These are phyloP conservation scores for Colletotrichum sp. DNA, from an alignment of 2,329 filamentous ascomycete genomes.

Conservation along the genomic window DNA sequence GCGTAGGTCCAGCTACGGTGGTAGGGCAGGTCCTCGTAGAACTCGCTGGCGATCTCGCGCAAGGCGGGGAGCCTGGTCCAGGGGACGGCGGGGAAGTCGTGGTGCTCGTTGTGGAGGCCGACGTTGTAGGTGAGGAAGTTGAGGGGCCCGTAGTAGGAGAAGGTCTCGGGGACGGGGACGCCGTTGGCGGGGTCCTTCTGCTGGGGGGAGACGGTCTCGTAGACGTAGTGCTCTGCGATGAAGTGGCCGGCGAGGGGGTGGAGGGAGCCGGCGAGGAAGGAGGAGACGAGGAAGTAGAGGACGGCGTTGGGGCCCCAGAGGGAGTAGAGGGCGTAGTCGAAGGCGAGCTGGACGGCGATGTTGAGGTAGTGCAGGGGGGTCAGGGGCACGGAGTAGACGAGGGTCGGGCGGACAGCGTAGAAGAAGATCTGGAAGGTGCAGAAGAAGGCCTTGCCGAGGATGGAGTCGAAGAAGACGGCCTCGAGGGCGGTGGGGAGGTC, in stretches of 20 bases:
- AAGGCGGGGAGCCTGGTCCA: conserved; percentile 87
- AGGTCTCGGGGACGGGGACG: conserved; percentile 86
- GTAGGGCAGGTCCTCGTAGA: conserved; percentile 85
- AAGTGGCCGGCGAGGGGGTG: conserved; percentile 97
- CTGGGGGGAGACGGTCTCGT: conserved; percentile 64
- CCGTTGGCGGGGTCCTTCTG: conserved; percentile 63
- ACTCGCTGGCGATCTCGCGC: conserved; percentile 83
- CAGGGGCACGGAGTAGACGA: conserved; percentile 87
- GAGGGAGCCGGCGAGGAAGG: conserved; percentile 90
- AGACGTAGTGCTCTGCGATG: conserved; percentile 96
- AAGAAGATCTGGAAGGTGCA: conserved; percentile 99
- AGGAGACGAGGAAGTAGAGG: conserved; percentile 85
- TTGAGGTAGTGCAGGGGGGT: conserved; percentile 87
- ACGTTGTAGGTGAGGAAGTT: conserved; percentile 97
- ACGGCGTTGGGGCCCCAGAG: conserved; percentile 68
- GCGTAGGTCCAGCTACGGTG: conserved; percentile 93
- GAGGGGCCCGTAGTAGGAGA: conserved; percentile 92
- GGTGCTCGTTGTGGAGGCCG: conserved; percentile 97
- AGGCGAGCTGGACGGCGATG: conserved; percentile 74
- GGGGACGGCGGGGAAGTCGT: conserved; percentile 96
- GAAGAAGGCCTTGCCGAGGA: conserved; percentile 97
- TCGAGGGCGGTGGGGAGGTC: conserved; percentile 93
- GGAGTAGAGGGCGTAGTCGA: conserved; percentile 74
- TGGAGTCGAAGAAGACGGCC: conserved; percentile 90
- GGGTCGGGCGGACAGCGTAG: conserved; percentile 95